Conservation (phyloP, 164 flowering plant genomes). For the Amborella trichopoda region DNA sequence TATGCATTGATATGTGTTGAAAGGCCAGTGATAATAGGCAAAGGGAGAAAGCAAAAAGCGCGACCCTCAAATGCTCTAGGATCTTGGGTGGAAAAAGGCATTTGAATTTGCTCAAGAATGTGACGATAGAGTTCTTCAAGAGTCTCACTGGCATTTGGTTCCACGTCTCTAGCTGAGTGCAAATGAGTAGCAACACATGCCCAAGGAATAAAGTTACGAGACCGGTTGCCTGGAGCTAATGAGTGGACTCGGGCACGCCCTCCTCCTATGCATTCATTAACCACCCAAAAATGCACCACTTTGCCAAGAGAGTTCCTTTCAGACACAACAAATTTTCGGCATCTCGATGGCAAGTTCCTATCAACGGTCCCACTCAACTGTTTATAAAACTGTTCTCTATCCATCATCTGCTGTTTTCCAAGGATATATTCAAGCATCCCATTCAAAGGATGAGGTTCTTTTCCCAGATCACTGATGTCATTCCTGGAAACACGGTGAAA, state of each 20-base stretch:
- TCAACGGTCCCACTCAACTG: slow-evolving; percentile 41
- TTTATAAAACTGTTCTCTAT: slow-evolving; percentile 47
- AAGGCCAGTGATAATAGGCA: slow-evolving; percentile 86
- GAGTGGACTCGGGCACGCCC: slow-evolving; percentile 26
- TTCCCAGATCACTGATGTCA: slow-evolving; percentile 28
- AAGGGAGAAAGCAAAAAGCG: slow-evolving; percentile 93
- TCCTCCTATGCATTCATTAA: slow-evolving; percentile 61
- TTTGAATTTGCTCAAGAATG: slow-evolving; percentile 23
- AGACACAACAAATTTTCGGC: slow-evolving; percentile 56
- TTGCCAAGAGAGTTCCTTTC: slow-evolving; percentile 40
- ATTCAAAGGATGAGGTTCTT: slow-evolving; percentile 24
- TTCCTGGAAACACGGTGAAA: slow-evolving; percentile 53
- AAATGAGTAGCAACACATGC: slow-evolving; percentile 82
- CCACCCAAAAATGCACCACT: slow-evolving; percentile 66
- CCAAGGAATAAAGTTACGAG: slow-evolving; percentile 65
- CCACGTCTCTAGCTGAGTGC: slow-evolving; percentile 27
- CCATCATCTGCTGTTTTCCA: slow-evolving; percentile 31
- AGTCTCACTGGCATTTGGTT: slow-evolving; percentile 7
- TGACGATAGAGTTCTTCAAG: slow-evolving; percentile 12
- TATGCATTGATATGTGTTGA: slow-evolving; percentile 90
- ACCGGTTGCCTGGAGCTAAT: slow-evolving; percentile 22
- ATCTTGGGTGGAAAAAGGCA: slow-evolving; percentile 18
- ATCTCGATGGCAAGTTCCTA: slow-evolving; percentile 49
- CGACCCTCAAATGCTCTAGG: slow-evolving; percentile 65
- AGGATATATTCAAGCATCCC: slow-evolving; percentile 32